phyloP scores from a whole-genome alignment of 2,329 filamentous ascomycete genomes.

The Tetracladium maxilliforme region DNA sequence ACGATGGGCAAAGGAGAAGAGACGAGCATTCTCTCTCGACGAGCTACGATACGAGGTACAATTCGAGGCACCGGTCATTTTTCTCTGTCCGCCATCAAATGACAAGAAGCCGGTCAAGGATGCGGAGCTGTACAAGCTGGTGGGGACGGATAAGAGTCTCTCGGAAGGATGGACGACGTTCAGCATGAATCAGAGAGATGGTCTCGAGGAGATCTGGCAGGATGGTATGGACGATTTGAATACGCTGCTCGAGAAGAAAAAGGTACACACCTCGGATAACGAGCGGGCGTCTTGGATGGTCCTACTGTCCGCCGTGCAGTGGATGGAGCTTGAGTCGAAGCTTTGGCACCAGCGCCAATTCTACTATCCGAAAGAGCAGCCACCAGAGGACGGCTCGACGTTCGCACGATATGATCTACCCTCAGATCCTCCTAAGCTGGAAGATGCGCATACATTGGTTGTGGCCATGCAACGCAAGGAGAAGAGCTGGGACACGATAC shows the following conservation, averaged over 20 bases:
- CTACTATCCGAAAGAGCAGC: constrained; percentile 7
- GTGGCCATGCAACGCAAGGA: constrained; percentile 3
- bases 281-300: constrained; percentile 39
- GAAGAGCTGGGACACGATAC: constrained; percentile 23
- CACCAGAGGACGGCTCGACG: constrained; percentile 7
- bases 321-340: constrained; percentile 31
- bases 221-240: no score
- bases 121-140: no score
- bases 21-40: constrained; percentile 12
- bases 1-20: constrained; percentile 13
- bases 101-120: no score
- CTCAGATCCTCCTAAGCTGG: no score
- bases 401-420: no score
- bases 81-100: no score
- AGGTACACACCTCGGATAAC: constrained; percentile 38
- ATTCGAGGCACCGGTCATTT: constrained; percentile 19
- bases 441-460: no score
- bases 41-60: constrained; percentile 20
- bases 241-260: constrained; percentile 13
- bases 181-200: no score
- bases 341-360: constrained; percentile 24
- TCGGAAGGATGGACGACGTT: no score
- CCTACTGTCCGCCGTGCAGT: constrained; percentile 32
- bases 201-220: no score
- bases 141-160: no score